Evolutionary conservation across 163 green algal genomes (phyloP), one percentile per base, ranked within the genome.

Genomic region (Smithsoniella earleae): DNA sequence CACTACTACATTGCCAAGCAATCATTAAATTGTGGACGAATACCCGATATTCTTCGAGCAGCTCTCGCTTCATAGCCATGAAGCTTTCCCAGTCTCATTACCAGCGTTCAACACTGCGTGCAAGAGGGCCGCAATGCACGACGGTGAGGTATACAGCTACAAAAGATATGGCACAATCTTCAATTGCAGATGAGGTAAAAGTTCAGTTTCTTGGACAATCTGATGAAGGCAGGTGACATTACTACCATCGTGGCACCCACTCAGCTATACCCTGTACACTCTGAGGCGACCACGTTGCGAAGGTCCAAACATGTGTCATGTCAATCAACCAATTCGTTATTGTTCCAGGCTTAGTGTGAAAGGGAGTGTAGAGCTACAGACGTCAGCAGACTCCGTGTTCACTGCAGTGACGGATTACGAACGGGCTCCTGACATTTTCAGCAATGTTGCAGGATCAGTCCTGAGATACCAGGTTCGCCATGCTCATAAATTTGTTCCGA

Each of bases 391-490:
- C 22, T 18, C 6, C 16, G 34, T 36, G 4, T 69, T 45, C 25
- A 31, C 20, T n/a, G 58, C 58, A 1, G 58, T 69, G 18, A 69
- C 58, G 1, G 58, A 69, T 13, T 36, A 69, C 16, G 58, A 3
- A 37, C 31, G 58, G 20, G 58, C 58, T 6, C 58, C 58, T 5
- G 58, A 69, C 1, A 69, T 69, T n/a, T 69, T 69, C 25, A 25
- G 27, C 6, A 69, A 45, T 13, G 43, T 69, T 43, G 58, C 27
- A 40, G 18, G 16, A 13, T 69, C 58, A 5, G n/a, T n/a, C n/a
- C n/a, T n/a, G n/a, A n/a, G n/a, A n/a, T n/a, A n/a, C n/a, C n/a
- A n/a, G n/a, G n/a, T n/a, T n/a, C n/a, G n/a, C n/a, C n/a, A n/a
- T n/a, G n/a, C n/a, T n/a, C n/a, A n/a, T n/a, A n/a, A n/a, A n/a